Conservation (phyloP, 2,329 filamentous ascomycete species). For the Thermochaetoides dissita region DNA sequence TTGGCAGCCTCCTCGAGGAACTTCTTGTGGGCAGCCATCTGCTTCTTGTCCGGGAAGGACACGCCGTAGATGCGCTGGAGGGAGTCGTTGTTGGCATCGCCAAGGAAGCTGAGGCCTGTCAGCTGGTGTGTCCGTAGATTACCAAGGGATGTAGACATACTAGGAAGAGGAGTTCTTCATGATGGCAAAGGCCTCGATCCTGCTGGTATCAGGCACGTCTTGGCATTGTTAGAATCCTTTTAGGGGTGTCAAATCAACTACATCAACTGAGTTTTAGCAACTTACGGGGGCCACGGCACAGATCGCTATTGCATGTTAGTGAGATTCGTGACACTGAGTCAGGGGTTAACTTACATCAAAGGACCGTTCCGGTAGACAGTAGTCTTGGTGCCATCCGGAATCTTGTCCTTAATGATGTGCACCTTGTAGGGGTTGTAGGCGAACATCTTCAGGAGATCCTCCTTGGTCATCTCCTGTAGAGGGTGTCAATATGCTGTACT, state of each 20-base stretch:
- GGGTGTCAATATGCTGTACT: neutral
- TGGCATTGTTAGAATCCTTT: no score
- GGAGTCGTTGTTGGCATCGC: conserved; percentile 85
- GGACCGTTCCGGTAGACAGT: conserved; percentile 92
- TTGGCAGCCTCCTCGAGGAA: conserved; percentile 97
- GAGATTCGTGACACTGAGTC: neutral
- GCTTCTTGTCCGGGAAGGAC: conserved; percentile 90
- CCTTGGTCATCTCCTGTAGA: conserved; percentile 55
- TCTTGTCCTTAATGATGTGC: conserved; percentile 89
- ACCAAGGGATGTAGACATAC: conserved; percentile 1
- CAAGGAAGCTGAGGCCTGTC: conserved; percentile 63
- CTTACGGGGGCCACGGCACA: conserved; percentile 70
- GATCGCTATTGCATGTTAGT: conserved; percentile 35
- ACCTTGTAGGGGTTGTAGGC: conserved; percentile 97
- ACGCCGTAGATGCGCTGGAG: conserved; percentile 94
- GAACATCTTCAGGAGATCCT: conserved; percentile 90
- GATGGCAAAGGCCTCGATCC: conserved; percentile 88
- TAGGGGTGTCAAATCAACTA: neutral
- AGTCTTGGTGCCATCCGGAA: conserved; percentile 74
- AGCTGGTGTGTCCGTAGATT: conserved; percentile 35
- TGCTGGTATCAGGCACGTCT: conserved; percentile 77
- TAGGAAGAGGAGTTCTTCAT: conserved; percentile 50
- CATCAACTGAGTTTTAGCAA: neutral
- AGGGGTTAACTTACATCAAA: conserved; percentile 51
- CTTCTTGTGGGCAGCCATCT: conserved; percentile 82